phyloP scores from a whole-genome alignment of 768 basidiomycete genomes.

The Lactarius deliciosus region DNA sequence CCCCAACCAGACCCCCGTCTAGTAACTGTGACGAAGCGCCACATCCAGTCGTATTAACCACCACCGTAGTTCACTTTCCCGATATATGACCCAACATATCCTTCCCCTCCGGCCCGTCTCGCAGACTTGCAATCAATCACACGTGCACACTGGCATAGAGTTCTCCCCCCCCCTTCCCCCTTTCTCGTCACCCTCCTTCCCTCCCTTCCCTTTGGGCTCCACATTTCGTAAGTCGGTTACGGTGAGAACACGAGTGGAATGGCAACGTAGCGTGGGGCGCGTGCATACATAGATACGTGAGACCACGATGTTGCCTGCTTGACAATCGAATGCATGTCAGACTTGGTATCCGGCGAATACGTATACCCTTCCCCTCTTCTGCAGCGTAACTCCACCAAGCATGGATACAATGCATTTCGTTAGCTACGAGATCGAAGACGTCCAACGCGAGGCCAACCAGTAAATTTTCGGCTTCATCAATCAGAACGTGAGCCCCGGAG shows the following conservation, averaged over 20 bases:
- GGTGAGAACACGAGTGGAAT: not conserved
- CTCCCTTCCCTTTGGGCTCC: not conserved
- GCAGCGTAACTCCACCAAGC: conserved; percentile 20
- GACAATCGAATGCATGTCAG: conserved; percentile 6
- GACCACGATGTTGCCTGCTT: conserved; percentile 6
- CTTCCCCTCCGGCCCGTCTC: conserved; percentile 8
- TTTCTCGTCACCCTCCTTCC: not conserved
- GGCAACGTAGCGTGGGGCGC: not conserved
- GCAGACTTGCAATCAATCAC: conserved; percentile 4
- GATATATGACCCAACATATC: conserved; percentile 14
- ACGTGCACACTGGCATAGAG: not conserved
- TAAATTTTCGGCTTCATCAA: conserved; percentile 12
- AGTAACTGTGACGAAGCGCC: conserved; percentile 17
- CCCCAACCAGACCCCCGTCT: conserved; percentile 10
- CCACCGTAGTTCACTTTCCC: conserved; percentile 20
- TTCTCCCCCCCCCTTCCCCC: not conserved
- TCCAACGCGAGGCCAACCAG: conserved; percentile 22
- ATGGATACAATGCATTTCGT: conserved; percentile 18
- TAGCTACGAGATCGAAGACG: conserved; percentile 20
- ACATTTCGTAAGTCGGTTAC: conserved; percentile 1
- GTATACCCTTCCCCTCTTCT: conserved; percentile 13
- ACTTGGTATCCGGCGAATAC: conserved; percentile 17
- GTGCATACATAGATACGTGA: not conserved
- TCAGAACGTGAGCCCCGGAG: conserved; percentile 12
- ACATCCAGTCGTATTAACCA: conserved; percentile 12